These are phyloP conservation scores for Colletotrichum salicis DNA, from an alignment of 2,329 filamentous ascomycete species.

Conservation along the genomic window DNA sequence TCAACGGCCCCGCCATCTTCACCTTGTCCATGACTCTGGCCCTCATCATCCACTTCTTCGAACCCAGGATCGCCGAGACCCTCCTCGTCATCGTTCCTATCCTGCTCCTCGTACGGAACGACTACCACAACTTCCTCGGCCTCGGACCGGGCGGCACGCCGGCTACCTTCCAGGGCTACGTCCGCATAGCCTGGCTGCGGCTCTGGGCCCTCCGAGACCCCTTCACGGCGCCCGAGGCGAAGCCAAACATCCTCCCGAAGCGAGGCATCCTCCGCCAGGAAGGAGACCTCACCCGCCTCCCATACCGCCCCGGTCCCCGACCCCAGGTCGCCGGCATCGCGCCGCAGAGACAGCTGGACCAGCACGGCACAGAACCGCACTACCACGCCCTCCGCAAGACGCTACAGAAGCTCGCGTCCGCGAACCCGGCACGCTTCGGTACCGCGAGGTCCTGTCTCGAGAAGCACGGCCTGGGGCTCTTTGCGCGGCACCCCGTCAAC, in stretches of 20 bases:
- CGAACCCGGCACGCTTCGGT: conserved; percentile 60
- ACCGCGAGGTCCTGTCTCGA: conserved; percentile 81
- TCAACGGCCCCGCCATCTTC: conserved; percentile 62
- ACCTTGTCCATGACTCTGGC: conserved; percentile 57
- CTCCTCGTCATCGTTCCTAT: conserved; percentile 62
- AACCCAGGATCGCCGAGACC: conserved; percentile 58
- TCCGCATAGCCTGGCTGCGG: conserved; percentile 77
- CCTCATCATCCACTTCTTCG: conserved; percentile 62
- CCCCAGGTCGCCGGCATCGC: conserved; percentile 80
- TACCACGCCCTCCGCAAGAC: conserved; percentile 65
- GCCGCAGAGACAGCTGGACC: conserved; percentile 81
- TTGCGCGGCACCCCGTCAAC: conserved; percentile 73
- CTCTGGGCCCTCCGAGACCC: conserved; percentile 78
- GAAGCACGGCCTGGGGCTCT: conserved; percentile 82
- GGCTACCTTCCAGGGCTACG: conserved; percentile 76
- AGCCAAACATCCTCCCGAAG: conserved; percentile 61
- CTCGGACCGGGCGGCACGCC: conserved; percentile 86
- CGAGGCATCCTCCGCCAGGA: conserved; percentile 65
- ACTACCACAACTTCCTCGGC: conserved; percentile 80
- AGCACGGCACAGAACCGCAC: conserved; percentile 65
- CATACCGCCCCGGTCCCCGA: conserved; percentile 70
- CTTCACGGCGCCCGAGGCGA: conserved; percentile 66
- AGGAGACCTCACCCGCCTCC: conserved; percentile 52
- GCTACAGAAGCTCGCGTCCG: conserved; percentile 61
- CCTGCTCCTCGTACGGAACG: conserved; percentile 68